Evolutionary conservation across 148 eudicot genomes (phyloP).

Genomic region (Spergularia marina): DNA sequence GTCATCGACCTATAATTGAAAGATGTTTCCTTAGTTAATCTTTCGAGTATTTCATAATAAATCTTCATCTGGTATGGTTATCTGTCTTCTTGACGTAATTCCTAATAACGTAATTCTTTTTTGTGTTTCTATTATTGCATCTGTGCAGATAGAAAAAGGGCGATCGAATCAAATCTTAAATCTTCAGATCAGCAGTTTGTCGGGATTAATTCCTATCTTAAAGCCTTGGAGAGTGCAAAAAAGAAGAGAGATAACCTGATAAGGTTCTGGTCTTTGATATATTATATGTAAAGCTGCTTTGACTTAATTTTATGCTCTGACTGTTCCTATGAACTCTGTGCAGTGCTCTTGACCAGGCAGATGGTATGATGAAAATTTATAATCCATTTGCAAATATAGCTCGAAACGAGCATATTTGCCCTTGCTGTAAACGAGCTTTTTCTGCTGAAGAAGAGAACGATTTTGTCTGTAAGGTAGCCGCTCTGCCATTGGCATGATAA

Average conservation of each 20-base stretch:
- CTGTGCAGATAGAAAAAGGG: conserved; percentile 73
- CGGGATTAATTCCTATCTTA: conserved; percentile 58
- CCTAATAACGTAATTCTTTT: not conserved
- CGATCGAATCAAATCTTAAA: conserved; percentile 68
- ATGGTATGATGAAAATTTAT: conserved; percentile 63
- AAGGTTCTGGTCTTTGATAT: conserved; percentile 47
- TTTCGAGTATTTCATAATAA: not conserved
- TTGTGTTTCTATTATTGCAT: not conserved
- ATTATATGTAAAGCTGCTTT: conserved; percentile 1
- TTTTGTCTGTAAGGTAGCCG: conserved; percentile 71
- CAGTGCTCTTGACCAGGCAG: conserved; percentile 55
- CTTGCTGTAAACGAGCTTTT: conserved; percentile 89
- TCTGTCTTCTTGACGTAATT: not conserved
- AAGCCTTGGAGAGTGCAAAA: conserved; percentile 51
- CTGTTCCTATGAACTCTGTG: conserved; percentile 5
- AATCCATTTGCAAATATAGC: conserved; percentile 68
- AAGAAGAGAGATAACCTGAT: conserved; percentile 56
- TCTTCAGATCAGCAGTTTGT: conserved; percentile 52
- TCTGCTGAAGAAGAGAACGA: conserved; percentile 86
- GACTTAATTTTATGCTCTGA: conserved; percentile 10
- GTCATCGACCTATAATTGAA: too few species aligned
- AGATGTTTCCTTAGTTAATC: not conserved
- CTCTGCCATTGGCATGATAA: not conserved
- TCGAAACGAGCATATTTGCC: conserved; percentile 73
- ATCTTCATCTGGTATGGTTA: not conserved